Evolutionary conservation across 441 rosid genomes (phyloP).

Genomic region (Pelargonium myrrhifolium): DNA sequence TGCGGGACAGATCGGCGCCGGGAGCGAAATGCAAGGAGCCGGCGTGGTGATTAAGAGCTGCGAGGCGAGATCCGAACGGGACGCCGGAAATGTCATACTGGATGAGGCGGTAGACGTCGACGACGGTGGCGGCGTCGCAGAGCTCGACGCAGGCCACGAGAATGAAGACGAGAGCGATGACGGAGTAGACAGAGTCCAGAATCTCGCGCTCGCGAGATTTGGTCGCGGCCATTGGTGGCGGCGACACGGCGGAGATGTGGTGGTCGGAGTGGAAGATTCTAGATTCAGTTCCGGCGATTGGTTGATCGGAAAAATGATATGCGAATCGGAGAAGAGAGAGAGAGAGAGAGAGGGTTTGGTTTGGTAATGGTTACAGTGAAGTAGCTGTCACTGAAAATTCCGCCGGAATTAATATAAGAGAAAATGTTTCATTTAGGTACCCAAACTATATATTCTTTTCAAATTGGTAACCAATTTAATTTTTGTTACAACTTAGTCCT

Average conservation of each 20-base stretch:
- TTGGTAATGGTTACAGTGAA: not conserved
- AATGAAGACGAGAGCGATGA: not conserved
- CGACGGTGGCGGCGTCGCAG: constrained; percentile 51
- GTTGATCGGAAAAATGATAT: not conserved
- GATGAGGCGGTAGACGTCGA: constrained; percentile 90
- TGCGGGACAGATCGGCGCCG: constrained; percentile 78
- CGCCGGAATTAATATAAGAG: no score
- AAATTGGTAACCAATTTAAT: no score
- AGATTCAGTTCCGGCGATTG: not conserved
- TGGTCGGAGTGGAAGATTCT: not conserved
- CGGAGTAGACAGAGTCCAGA: constrained; percentile 7
- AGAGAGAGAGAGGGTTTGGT: not conserved
- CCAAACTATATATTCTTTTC: no score
- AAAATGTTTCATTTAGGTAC: no score
- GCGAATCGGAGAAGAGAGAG: not conserved
- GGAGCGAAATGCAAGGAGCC: constrained; percentile 64
- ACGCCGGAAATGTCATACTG: constrained; percentile 88
- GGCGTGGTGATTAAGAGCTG: constrained; percentile 84
- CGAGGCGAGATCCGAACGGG: constrained; percentile 84
- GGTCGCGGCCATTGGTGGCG: not conserved
- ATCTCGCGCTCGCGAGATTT: constrained; percentile 8
- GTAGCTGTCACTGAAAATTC: not conserved
- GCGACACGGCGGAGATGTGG: not conserved
- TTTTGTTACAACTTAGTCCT: no score
- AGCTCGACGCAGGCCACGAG: constrained; percentile 8